Percentiles rank a stretch among this genome's conserved stretches.
Evolutionary conservation across 257 asterid species (phyloP).

Genomic region (Leptodermis oblonga): DNA sequence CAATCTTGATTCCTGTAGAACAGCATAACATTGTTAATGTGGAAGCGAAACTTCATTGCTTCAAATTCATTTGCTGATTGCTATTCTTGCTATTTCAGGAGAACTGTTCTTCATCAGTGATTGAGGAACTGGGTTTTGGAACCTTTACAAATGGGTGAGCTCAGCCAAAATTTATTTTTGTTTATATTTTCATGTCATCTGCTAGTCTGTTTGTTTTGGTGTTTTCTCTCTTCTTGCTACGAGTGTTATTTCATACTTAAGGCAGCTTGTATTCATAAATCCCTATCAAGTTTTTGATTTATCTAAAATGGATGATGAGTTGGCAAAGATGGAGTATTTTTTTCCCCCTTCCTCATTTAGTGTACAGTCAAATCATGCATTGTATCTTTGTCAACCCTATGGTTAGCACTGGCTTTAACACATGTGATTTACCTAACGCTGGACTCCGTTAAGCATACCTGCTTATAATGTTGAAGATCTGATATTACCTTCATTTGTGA

Average conservation of each 20-base stretch:
- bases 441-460: neutral
- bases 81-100: constrained; percentile 47
- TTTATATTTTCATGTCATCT: neutral
- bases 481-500: too few relatives aligned
- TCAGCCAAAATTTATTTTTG: neutral
- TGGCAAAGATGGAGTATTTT: neutral
- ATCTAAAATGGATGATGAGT: neutral
- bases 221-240: neutral
- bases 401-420: too few relatives aligned
- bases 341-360: too few relatives aligned
- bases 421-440: neutral
- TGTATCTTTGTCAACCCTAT: too few relatives aligned
- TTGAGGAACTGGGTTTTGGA: constrained; percentile 89
- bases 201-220: constrained; percentile 1
- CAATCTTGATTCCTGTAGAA: neutral
- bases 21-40: neutral
- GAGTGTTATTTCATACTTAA: neutral
- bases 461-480: neutral
- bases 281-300: neutral
- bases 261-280: neutral
- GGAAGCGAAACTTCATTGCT: neutral
- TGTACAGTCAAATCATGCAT: too few relatives aligned
- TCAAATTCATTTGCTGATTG: constrained; percentile 9
- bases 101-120: constrained; percentile 89
- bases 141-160: constrained; percentile 88